Evolutionary conservation across 108 stramenopile species (phyloP), one percentile per base, ranked within the genome.

Genomic region (Skeletonema grethae): DNA sequence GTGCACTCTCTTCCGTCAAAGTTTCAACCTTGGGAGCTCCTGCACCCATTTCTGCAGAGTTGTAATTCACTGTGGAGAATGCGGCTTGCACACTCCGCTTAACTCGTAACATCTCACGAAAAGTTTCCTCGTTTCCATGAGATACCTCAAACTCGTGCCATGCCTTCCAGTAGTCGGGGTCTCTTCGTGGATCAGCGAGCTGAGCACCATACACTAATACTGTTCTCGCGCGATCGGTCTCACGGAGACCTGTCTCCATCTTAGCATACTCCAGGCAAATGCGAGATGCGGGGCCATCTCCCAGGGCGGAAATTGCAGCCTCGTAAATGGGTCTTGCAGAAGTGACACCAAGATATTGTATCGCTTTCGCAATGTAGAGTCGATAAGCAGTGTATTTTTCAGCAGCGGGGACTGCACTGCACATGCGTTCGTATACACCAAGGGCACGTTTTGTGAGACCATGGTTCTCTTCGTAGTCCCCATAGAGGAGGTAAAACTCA

Each of bases 61-160:
- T 96, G 85, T 97, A 97, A 70, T 95, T 96, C 7, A 95, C 92
- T 7, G 93, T 87, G 11, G 93, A 87, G 73, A 96, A 98, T 20
- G 96, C 88, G 56, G 92, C 95, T 76, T 96, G 87, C 2, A 99
- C 97, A 48, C 94, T 85, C 38, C 97, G 85, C 78, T 98, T 96
- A 64, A 97, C 86, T 2, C 96, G 83, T 1, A 98, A 81, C 97
- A 99, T 98, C 63, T 99, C 98, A 28, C 95, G 84, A 82, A 97
- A 99, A 18, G 99, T 98, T 63, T 99, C 98, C 75, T 98, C 97
- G 73, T 98, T 99, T 11, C 99, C 99, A 75, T 96, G 87, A 5
- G 84, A 75, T 58, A 97, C 94, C 76, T 99, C 98, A 83, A 99
- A 99, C 60, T 99, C 98, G 46, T 97, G 95, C 99, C 99, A 99